phyloP scores from a whole-genome alignment of 805 yeast genomes.

The Wickerhamiella siamensis region DNA sequence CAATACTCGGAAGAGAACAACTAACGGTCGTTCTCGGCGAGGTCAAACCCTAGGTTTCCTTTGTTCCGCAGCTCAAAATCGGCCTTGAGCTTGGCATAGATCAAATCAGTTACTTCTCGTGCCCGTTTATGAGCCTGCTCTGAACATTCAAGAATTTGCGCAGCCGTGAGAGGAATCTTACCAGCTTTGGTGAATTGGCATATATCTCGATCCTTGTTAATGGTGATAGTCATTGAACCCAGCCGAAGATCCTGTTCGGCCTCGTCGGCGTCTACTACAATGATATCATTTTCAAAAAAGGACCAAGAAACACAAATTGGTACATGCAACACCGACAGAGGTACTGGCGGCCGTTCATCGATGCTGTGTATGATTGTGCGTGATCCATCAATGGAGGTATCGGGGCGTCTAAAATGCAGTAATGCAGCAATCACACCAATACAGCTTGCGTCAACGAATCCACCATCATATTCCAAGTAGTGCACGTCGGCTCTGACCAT shows the following conservation, averaged over 20 bases:
- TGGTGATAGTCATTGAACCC: constrained; percentile 70
- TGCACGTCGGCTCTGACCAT: constrained; percentile 78
- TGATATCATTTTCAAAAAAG: constrained; percentile 41
- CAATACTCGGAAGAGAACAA: too few species aligned
- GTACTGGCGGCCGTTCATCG: constrained; percentile 75
- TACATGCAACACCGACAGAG: constrained; percentile 69
- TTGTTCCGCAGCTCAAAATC: constrained; percentile 39
- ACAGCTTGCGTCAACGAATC: constrained; percentile 79
- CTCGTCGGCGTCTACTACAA: constrained; percentile 50
- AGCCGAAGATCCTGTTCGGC: constrained; percentile 65
- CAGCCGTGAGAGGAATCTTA: constrained; percentile 69
- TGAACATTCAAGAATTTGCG: constrained; percentile 51
- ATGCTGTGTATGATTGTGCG: constrained; percentile 47
- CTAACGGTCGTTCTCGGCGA: constrained; percentile 23
- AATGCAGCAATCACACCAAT: constrained; percentile 80
- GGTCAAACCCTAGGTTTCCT: constrained; percentile 22
- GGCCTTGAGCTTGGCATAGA: constrained; percentile 38
- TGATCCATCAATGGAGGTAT: constrained; percentile 44
- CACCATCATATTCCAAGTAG: constrained; percentile 82
- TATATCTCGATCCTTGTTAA: constrained; percentile 79
- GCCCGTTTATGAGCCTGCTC: constrained; percentile 52
- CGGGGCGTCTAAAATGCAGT: constrained; percentile 72
- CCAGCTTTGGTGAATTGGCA: constrained; percentile 87
- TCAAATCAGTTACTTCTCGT: constrained; percentile 46
- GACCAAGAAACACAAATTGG: constrained; percentile 84